phyloP scores from a whole-genome alignment of 2,329 filamentous ascomycete species.

The Verticillium zaregamsianum region DNA sequence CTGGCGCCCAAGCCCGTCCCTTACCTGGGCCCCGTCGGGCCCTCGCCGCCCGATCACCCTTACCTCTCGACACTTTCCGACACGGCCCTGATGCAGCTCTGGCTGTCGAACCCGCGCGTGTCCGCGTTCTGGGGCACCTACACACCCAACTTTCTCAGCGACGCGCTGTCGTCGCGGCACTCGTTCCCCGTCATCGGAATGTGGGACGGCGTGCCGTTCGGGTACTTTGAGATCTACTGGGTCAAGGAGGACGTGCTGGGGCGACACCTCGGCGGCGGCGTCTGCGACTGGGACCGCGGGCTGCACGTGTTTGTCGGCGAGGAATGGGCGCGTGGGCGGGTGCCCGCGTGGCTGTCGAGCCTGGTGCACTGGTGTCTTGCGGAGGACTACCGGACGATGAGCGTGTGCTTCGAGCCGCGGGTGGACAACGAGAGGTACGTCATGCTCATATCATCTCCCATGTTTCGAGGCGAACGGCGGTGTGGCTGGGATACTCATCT shows the following conservation, averaged over 20 bases:
- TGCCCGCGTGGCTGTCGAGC: slow-evolving; percentile 77
- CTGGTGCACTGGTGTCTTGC: slow-evolving; percentile 83
- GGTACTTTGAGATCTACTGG: slow-evolving; percentile 98
- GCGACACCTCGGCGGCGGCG: slow-evolving; percentile 58
- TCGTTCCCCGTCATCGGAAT: slow-evolving; percentile 88
- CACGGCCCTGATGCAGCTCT: slow-evolving; percentile 65
- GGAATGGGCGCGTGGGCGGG: slow-evolving; percentile 82
- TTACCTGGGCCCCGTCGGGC: slow-evolving; percentile 56
- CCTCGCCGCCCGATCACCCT: slow-evolving; percentile 31
- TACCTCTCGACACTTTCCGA: slow-evolving; percentile 46
- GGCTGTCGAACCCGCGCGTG: slow-evolving; percentile 86
- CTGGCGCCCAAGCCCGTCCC: slow-evolving; percentile 59
- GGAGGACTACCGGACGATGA: slow-evolving; percentile 75
- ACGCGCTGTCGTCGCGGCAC: slow-evolving; percentile 62
- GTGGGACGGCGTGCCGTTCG: slow-evolving; percentile 94
- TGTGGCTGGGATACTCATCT: background rate
- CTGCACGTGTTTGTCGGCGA: slow-evolving; percentile 88
- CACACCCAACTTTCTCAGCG: slow-evolving; percentile 61
- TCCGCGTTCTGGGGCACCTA: slow-evolving; percentile 77
- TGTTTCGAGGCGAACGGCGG: background rate
- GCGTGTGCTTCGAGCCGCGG: slow-evolving; percentile 81
- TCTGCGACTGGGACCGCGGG: slow-evolving; percentile 80
- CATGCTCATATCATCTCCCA: background rate
- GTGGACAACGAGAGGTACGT: slow-evolving; percentile 84
- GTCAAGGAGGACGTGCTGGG: slow-evolving; percentile 86